Evolutionary conservation across 75 land plant genomes (phyloP), one percentile per base, ranked within the genome.

Genomic region (Cupressus sempervirens): DNA sequence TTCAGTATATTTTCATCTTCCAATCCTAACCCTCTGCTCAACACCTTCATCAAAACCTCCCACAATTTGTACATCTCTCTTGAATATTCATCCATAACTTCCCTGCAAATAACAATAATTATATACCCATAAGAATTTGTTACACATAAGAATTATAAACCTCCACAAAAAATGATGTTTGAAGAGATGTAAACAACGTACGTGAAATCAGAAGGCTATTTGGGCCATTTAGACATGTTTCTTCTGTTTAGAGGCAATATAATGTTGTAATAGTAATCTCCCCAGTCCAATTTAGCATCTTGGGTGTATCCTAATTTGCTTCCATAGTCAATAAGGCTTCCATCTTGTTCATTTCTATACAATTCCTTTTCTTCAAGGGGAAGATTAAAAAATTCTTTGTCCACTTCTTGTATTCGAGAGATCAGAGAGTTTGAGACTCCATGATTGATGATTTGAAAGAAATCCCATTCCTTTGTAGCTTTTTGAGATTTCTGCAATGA

Each of bases 21-120:
- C n/a, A 89, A 80, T 50, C 89, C 91, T 46, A 89, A 84, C 70
- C 89, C 85, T 84, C 88, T 86, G 9, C n/a, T n/a, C n/a, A n/a
- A n/a, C n/a, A n/a, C n/a, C n/a, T n/a, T n/a, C 40, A 16, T 43
- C 41, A n/a, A n/a, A n/a, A n/a, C n/a, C n/a, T n/a, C n/a, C n/a
- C n/a, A n/a, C n/a, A n/a, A n/a, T n/a, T n/a, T 77, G 11, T 13
- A 20, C 5, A 43, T 77, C 43, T 77, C 81, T 43, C 26, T 40
- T 3, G 45, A 20, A 32, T 77, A 77, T 15, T 40, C 46, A 40
- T 77, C 46, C 81, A 77, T 77, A 18, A 41, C 46, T 7, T 77
- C 81, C 81, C 81, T 77, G 81, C 81, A 77, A 38, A 23, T 58
- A 58, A 58, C 7, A 18, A 20, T 0, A 58, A n/a, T n/a, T n/a